Evolutionary conservation across 352 stramenopile genomes (phyloP).

Genomic region (Phytophthora megakarya): DNA sequence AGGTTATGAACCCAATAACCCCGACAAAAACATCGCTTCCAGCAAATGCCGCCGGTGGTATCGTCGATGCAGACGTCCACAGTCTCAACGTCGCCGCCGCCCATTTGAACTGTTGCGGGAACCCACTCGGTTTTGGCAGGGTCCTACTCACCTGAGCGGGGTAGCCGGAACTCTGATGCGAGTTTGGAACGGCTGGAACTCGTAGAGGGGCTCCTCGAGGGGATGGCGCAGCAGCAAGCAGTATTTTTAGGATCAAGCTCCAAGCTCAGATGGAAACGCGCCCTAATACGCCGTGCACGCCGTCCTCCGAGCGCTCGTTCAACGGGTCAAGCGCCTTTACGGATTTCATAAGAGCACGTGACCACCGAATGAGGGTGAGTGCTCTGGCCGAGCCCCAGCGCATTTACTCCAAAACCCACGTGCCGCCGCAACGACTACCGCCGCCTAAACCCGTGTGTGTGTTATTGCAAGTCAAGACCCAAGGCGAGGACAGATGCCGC

Average conservation of each 20-base stretch:
- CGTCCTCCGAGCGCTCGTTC: background rate
- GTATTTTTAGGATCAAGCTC: background rate
- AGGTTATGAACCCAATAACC: too few relatives aligned
- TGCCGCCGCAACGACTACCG: too few relatives aligned
- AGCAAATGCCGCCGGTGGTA: too few relatives aligned
- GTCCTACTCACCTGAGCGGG: slow-evolving; percentile 2
- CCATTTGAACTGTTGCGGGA: slow-evolving; percentile 8
- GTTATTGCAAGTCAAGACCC: too few relatives aligned
- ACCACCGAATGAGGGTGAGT: background rate
- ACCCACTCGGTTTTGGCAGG: background rate
- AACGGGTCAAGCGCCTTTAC: slow-evolving; percentile 10
- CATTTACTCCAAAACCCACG: background rate
- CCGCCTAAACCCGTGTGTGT: too few relatives aligned
- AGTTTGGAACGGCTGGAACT: slow-evolving; percentile 4
- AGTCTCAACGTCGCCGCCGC: background rate
- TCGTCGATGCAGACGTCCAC: slow-evolving; percentile 2
- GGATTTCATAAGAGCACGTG: slow-evolving; percentile 1
- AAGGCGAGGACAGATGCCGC: too few relatives aligned
- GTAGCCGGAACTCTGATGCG: slow-evolving; percentile 9
- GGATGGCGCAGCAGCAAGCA: slow-evolving; percentile 7
- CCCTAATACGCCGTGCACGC: background rate
- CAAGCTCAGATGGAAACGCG: background rate
- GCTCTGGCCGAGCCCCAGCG: background rate
- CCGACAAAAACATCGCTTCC: too few relatives aligned
- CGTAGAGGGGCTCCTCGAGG: slow-evolving; percentile 5